Conservation (phyloP, 768 basidiomycete species). For the Coprinopsis sp. region DNA sequence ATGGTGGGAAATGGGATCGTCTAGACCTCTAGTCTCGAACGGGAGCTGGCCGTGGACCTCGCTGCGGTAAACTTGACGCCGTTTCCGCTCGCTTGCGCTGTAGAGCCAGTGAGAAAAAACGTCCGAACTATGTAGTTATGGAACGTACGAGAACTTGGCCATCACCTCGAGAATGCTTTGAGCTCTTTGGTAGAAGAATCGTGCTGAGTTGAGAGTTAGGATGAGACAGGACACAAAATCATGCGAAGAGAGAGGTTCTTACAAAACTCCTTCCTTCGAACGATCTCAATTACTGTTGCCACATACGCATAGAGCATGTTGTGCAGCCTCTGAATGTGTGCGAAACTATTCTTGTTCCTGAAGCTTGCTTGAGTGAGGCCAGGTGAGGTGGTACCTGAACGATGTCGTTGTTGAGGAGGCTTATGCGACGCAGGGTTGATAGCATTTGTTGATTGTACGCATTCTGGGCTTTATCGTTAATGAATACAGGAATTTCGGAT, state of each 20-base stretch:
- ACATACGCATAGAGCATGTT: conserved; percentile 91
- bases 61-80: conserved; percentile 78
- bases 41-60: conserved; percentile 86
- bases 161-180: conserved; percentile 80
- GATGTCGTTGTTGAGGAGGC: conserved; percentile 75
- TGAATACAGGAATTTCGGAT: conserved; percentile 7
- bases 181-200: conserved; percentile 78
- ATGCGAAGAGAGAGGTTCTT: conserved; percentile 20
- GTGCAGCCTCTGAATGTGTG: conserved; percentile 87
- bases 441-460: conserved; percentile 66
- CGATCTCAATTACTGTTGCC: conserved; percentile 85
- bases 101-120: conserved; percentile 1
- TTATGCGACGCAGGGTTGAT: conserved; percentile 66
- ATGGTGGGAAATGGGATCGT: conserved; percentile 73
- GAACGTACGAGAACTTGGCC: conserved; percentile 82
- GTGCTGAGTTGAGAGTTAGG: conserved; percentile 37
- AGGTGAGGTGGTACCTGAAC: conserved; percentile 67
- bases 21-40: conserved; percentile 78
- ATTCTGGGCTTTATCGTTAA: conserved; percentile 48
- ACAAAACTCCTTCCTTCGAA: conserved; percentile 88
- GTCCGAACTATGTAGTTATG: neutral
- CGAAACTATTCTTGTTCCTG: conserved; percentile 74
- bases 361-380: conserved; percentile 66
- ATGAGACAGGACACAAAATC: neutral
- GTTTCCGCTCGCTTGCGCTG: conserved; percentile 73